Conservation (phyloP, 2,329 filamentous ascomycete species). For the Bipolaris sorokiniana region DNA sequence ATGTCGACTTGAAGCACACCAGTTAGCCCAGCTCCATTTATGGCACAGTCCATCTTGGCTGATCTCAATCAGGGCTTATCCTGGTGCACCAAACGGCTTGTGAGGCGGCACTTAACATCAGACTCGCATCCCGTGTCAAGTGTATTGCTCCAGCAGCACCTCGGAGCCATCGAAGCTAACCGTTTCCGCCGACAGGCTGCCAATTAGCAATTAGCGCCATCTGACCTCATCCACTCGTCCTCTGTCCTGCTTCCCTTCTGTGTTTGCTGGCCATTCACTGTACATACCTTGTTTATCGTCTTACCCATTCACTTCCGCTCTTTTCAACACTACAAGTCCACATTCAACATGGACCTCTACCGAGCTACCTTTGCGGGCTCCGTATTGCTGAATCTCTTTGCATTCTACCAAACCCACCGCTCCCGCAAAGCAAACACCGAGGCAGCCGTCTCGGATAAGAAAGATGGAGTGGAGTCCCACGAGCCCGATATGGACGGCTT, state of each 20-base stretch:
- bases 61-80: background rate
- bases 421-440: slow-evolving; percentile 18
- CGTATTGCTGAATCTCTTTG: slow-evolving; percentile 35
- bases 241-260: background rate
- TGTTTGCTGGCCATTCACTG: slow-evolving; percentile 15
- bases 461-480: slow-evolving; percentile 32
- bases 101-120: slow-evolving; percentile 8
- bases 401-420: slow-evolving; percentile 37
- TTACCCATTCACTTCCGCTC: background rate
- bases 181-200: background rate
- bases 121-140: background rate
- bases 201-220: background rate
- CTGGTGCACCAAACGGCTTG: background rate
- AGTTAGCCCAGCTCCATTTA: background rate
- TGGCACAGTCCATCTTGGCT: background rate
- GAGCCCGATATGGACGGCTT: slow-evolving; percentile 38
- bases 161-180: background rate
- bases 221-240: background rate
- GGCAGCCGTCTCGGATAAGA: slow-evolving; percentile 24
- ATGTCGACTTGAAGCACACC: background rate
- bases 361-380: slow-evolving; percentile 36
- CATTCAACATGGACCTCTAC: slow-evolving; percentile 41
- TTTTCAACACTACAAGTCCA: slow-evolving; percentile 6
- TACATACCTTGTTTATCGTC: background rate
- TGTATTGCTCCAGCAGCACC: background rate